phyloP scores from a whole-genome alignment of 371 early-diverging fungal species.

The Mucor indicus region DNA sequence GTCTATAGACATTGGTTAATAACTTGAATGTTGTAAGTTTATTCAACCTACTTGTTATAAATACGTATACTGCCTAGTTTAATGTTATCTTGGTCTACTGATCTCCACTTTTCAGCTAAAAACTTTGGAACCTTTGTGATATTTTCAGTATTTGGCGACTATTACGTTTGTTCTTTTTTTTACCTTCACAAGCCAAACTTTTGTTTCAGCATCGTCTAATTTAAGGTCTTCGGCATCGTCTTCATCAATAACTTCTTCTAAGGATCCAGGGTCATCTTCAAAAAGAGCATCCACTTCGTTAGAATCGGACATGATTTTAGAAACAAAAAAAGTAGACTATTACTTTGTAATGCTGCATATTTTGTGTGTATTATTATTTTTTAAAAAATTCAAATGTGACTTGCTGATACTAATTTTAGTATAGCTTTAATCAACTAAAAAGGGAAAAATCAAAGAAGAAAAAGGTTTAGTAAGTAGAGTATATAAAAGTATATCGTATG shows the following conservation, averaged over 20 bases:
- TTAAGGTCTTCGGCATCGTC: constrained; percentile 75
- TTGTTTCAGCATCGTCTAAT: constrained; percentile 68
- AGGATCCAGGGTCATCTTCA: constrained; percentile 59
- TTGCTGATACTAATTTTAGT: too few species aligned
- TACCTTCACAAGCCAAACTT: constrained; percentile 50
- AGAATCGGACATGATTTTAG: constrained; percentile 21
- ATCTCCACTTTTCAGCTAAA: constrained; percentile 79
- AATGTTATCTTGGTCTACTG: constrained; percentile 61
- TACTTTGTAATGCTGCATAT: too few species aligned
- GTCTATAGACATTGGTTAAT: constrained; percentile 14
- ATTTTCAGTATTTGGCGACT: neutral
- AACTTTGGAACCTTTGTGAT: constrained; percentile 66
- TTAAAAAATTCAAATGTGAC: too few species aligned
- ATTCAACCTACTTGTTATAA: constrained; percentile 49
- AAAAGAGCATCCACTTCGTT: constrained; percentile 57
- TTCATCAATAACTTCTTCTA: constrained; percentile 49
- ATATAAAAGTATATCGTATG: too few species aligned
- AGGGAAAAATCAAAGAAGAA: too few species aligned
- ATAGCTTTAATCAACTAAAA: too few species aligned
- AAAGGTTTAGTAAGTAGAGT: too few species aligned
- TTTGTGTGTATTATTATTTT: too few species aligned
- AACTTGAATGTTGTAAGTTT: neutral
- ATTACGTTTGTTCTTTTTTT: neutral
- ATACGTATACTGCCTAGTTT: constrained; percentile 82
- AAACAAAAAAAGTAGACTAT: neutral